Evolutionary conservation across 768 basidiomycete genomes (phyloP), one percentile per base, ranked within the genome.

Genomic region (Nevesoporus exiguus): DNA sequence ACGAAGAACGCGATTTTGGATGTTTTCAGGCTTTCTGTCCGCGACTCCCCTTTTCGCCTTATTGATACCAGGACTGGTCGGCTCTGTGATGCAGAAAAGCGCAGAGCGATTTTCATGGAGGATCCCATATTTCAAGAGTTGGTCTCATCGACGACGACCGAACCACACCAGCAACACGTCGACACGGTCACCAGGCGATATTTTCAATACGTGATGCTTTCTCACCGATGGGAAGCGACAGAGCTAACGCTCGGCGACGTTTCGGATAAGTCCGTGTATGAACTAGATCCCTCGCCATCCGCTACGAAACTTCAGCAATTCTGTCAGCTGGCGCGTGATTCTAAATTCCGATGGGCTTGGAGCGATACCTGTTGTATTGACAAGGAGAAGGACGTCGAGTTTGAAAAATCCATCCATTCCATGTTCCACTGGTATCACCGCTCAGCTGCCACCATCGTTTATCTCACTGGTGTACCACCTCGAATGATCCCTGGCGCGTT

Each of bases 341-440:
- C 51, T 7, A 34, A 44, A 2, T 42, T 57, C 25, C 63, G 57
- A 39, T 65, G 63, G 63, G 60, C 60, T 4, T 64, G 63, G 63
- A 57, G 60, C 2, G 63, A 64, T 13, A 65, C 63, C 3, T 64
- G 63, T 31, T 65, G 63, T 24, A 65, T 65, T 15, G n/a, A 65
- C 47, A 65, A 62, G 52, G 19, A 44, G 29, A 60, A 49, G 29
- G 39, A 52, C 27, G 54, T 54, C 47, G 63, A 65, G 19, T 52
- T 66, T 30, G 58, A 34, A 19, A 47, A 50, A 5, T 57, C 63
- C 19, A 62, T 65, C 52, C 53, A 55, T 7, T 58, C 54, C 21
- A 65, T 65, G 63, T 65, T 66, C 52, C 39, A 42, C 1, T 65
- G 63, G 63, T 65, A 65, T 43, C 42, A 13, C 5, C 3, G 10